Evolutionary conservation across 139 green algal species (phyloP).

Genomic region (Chlamydomonas sp.): DNA sequence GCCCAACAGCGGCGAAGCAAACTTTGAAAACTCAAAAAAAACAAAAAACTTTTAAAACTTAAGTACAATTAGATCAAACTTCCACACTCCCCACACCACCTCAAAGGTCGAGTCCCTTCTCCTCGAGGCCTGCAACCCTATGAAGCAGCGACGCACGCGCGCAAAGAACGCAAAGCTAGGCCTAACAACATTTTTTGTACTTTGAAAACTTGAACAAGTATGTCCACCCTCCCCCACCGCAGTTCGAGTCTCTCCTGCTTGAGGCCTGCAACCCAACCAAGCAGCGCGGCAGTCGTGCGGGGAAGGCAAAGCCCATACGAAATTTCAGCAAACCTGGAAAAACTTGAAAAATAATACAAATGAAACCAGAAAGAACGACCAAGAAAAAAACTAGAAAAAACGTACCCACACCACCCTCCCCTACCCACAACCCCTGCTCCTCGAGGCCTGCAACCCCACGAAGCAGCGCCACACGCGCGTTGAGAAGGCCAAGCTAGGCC

Average conservation of each 20-base stretch:
- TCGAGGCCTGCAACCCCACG: neutral
- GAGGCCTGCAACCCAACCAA: slow-evolving; percentile 20
- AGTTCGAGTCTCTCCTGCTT: slow-evolving; percentile 15
- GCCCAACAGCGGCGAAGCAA: too few species aligned
- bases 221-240: neutral
- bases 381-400: neutral
- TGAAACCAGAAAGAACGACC: too few species aligned
- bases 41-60: too few species aligned
- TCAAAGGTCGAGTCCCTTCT: neutral
- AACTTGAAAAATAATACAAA: too few species aligned
- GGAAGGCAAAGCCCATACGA: too few species aligned
- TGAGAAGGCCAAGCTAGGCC: neutral
- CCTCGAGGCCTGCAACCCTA: neutral
- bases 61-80: neutral
- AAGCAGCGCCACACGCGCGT: neutral
- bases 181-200: too few species aligned
- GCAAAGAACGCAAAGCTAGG: neutral
- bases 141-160: neutral
- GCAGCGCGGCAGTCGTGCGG: neutral
- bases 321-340: too few species aligned
- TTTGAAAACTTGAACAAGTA: neutral
- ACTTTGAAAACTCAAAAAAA: too few species aligned
- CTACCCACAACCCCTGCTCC: neutral
- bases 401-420: neutral
- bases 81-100: neutral